These are phyloP conservation scores for Lasiodiplodia sp. DNA, from an alignment of 2,329 filamentous ascomycete species.

Conservation along the genomic window DNA sequence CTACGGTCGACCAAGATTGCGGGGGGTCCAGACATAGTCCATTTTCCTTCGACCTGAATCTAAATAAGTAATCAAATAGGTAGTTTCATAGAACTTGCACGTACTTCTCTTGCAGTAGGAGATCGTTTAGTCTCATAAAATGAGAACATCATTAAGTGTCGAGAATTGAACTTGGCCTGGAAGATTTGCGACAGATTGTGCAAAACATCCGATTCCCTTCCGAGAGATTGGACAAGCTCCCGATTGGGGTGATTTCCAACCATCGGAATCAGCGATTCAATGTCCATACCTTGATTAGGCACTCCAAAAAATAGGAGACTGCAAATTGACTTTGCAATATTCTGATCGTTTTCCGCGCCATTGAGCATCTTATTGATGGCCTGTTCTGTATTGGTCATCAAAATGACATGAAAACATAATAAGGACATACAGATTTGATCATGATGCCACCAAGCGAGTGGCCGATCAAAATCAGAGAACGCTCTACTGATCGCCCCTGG, in stretches of 20 bases:
- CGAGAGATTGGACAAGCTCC: neutral
- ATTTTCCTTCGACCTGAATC: neutral
- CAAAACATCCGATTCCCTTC: neutral
- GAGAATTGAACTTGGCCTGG: neutral
- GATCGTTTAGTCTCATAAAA: neutral
- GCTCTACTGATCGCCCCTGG: neutral
- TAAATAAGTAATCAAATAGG: neutral
- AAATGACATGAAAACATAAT: rapidly evolving
- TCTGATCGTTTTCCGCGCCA: neutral
- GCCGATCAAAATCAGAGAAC: neutral
- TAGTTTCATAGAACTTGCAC: neutral
- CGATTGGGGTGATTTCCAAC: neutral
- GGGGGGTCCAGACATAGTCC: neutral
- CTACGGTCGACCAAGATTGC: neutral
- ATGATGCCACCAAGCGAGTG: neutral
- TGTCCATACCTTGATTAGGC: neutral
- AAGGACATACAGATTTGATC: neutral
- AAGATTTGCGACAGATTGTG: neutral
- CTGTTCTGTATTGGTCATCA: neutral
- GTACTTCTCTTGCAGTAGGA: neutral
- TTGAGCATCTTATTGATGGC: neutral
- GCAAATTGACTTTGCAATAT: neutral
- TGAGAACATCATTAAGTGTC: neutral
- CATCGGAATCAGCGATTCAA: neutral
- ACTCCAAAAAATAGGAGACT: neutral